These are phyloP conservation scores for Lactifluus subvellereus DNA, from an alignment of 768 basidiomycete species.

Conservation along the genomic window DNA sequence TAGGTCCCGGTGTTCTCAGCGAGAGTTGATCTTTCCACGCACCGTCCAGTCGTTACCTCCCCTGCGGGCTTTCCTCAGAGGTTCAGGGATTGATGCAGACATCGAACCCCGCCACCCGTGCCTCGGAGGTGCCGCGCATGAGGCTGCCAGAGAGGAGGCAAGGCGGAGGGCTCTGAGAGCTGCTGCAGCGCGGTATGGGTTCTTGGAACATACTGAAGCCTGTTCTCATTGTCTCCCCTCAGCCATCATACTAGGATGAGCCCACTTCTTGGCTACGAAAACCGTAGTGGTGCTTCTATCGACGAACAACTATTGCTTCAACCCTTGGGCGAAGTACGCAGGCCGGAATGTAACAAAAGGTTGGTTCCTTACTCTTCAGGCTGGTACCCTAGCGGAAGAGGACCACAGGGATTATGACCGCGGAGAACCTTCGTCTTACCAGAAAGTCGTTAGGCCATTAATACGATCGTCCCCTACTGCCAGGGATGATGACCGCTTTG, in stretches of 20 bases:
- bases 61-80: constrained; percentile 20
- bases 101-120: constrained; percentile 7
- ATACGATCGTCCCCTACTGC: neutral
- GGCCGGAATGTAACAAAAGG: constrained; percentile 4
- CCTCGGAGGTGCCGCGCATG: constrained; percentile 8
- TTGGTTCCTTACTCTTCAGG: neutral
- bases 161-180: constrained; percentile 16
- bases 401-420: constrained; percentile 1
- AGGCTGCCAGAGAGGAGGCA: constrained; percentile 19
- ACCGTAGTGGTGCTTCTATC: neutral
- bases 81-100: constrained; percentile 14
- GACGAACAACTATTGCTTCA: neutral
- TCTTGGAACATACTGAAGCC: neutral
- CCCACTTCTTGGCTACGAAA: neutral
- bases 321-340: neutral
- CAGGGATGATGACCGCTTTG: neutral
- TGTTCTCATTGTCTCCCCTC: neutral
- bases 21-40: constrained; percentile 9
- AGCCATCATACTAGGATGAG: neutral
- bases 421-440: constrained; percentile 3
- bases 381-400: neutral
- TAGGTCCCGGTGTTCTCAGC: constrained; percentile 12
- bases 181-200: constrained; percentile 15
- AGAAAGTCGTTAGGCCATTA: neutral
- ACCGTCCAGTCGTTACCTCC: constrained; percentile 21